Base-by-base conservation (phyloP, 106 monocot genomes). In the Cymbidium sinense region DNA sequence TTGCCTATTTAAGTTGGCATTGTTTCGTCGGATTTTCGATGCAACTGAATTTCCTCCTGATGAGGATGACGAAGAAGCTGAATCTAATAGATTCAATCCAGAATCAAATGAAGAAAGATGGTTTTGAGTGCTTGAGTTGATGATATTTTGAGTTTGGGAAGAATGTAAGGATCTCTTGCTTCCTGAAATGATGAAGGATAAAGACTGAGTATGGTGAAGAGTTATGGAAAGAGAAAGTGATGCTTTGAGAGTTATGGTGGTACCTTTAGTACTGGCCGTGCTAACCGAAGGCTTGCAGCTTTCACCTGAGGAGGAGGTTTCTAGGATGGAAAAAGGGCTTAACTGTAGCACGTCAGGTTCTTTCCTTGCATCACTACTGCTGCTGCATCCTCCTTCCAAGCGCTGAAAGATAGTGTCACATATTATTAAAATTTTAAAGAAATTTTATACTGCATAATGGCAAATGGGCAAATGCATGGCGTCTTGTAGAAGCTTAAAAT, bases 301-400 rank as follows among this genome's bases (percentile, higher is more conserved):
- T 84, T 86, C 91, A 78, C 41, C 77, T 29, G n/a, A n/a, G n/a
- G 85, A 91, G 31, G 89, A 81, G 36, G 83, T 72, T 73, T 90
- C 96, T 21, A 98, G 79, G 31, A 81, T 77, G 65, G 92, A 90
- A 58, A 94, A 76, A 0, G 87, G 92, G 78, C 91, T 98, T 52
- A 77, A 77, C 12, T 90, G 84, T 34, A 84, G 76, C 41, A 35
- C 19, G 9, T 83, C 80, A 64, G 70, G 52, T 58, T 85, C 80
- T 75, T 85, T 90, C 37, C 41, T 23, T 17, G 81, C 76, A 83
- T 86, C 76, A 51, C 67, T 81, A 37, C 43, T 74, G 43, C 73
- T 83, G 82, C 82, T 87, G 43, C 77, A 79, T 29, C 79, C 79
- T 15, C 54, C 58, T 79, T 88, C 80, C 8, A 75, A 30, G 74